phyloP scores from a whole-genome alignment of 2,329 filamentous ascomycete species.

The Diplodia corticola region DNA sequence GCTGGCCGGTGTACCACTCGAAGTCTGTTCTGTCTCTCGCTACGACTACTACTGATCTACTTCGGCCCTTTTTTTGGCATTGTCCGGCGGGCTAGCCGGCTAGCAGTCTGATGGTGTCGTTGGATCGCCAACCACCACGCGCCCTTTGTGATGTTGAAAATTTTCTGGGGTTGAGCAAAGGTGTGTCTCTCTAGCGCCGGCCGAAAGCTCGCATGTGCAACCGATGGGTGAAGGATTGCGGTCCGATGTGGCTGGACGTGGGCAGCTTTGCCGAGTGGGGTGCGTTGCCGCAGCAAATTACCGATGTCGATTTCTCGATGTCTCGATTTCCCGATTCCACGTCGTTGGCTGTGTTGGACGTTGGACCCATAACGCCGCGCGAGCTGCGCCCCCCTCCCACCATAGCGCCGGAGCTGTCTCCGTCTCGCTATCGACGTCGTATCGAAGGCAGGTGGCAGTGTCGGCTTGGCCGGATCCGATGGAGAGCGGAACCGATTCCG shows the following conservation, averaged over 20 bases:
- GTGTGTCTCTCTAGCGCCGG: not conserved
- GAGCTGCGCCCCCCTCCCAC: not conserved
- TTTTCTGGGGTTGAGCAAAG: not conserved
- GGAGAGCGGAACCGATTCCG: not conserved
- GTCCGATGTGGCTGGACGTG: not conserved
- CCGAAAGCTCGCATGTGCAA: not conserved
- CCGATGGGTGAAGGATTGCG: not conserved
- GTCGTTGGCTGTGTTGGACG: not conserved
- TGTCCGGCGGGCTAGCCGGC: not conserved
- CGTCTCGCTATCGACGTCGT: not conserved
- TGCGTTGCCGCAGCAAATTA: not conserved
- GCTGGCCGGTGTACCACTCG: too few species aligned
- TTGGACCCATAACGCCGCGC: not conserved
- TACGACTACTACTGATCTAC: not conserved
- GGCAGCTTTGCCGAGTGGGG: constrained; percentile 5
- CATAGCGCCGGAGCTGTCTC: not conserved
- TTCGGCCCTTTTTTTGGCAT: not conserved
- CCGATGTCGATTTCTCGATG: not conserved
- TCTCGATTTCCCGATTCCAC: not conserved
- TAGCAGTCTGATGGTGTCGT: not conserved
- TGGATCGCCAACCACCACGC: not conserved
- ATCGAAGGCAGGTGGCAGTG: not conserved
- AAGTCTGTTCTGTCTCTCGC: too few species aligned
- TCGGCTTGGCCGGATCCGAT: not conserved
- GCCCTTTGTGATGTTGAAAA: not conserved